Evolutionary conservation across 306 rosid species (phyloP), one percentile per base, ranked within the genome.

Genomic region (Cicer yamashitae): DNA sequence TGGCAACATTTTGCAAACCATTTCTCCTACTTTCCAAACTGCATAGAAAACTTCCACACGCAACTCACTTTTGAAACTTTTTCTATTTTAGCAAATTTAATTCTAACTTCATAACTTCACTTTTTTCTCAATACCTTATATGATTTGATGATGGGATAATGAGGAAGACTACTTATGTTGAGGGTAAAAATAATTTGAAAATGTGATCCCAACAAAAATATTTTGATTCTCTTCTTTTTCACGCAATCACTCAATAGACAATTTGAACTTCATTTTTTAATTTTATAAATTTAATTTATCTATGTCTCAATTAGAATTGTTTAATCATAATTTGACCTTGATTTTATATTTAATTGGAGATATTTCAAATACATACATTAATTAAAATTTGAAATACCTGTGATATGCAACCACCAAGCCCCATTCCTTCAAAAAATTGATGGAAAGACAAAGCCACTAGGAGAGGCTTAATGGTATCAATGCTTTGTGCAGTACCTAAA

Each of bases 361-460:
- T 7, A 13, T 12, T 60, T 60, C 10, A 12, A 44, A 4, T 17
- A 7, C 9, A 4, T 17, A 10, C 9, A 62, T 9, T 15, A 4
- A 39, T 8, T 38, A 5, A 1, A 57, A 46, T 54, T 56, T 40
- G 46, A 9, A 47, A 34, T 84, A 89, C 97, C 90, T 90, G 93
- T 81, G 90, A 88, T 50, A 92, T 92, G 82, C 98, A 90, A 13
- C 98, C 96, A 61, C 98, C 98, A 56, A 92, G 97, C 2, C 97
- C 96, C 91, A 88, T 82, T 6, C 98, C 97, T 18, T 92, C 98
- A 81, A 92, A 92, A 67, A 92, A 90, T 71, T 92, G 98, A 86
- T 92, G 98, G 75, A 92, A 92, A 71, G 98, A 90, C 57, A 92
- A 41, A 6, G 98, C 98, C 60, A 79, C 87, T 3, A 90, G 14